Evolutionary conservation across 108 stramenopile species (phyloP).

Genomic region (Aurantiochytrium sp.): DNA sequence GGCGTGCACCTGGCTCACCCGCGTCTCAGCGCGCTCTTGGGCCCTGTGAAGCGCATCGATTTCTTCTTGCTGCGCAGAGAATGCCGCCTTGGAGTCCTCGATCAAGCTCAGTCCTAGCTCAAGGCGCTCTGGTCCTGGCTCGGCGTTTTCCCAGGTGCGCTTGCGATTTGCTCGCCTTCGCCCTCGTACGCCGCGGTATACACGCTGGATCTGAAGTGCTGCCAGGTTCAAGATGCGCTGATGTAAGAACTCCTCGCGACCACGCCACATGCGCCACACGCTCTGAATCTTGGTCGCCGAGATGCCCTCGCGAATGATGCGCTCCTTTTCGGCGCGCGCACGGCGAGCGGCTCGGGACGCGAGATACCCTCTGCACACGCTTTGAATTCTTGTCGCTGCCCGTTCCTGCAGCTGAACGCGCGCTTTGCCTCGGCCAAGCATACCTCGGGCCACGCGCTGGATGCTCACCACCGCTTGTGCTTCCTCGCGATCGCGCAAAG

Average conservation of each 20-base stretch:
- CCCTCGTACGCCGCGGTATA: constrained; percentile 61
- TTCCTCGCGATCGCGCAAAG: constrained; percentile 28
- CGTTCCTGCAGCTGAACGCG: constrained; percentile 32
- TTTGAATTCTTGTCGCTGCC: constrained; percentile 36
- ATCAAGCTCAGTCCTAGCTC: constrained; percentile 46
- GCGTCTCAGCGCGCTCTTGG: constrained; percentile 54
- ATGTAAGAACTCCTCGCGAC: constrained; percentile 32
- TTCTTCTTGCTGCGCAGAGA: constrained; percentile 55
- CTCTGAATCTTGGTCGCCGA: constrained; percentile 40
- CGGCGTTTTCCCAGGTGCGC: constrained; percentile 62
- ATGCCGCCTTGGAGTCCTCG: constrained; percentile 57
- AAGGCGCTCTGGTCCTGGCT: constrained; percentile 51
- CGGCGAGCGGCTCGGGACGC: not conserved
- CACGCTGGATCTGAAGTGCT: constrained; percentile 55
- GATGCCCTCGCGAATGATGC: not conserved
- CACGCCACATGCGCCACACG: constrained; percentile 49
- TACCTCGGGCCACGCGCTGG: constrained; percentile 56
- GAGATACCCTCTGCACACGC: not conserved
- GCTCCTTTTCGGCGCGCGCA: not conserved
- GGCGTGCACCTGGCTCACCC: constrained; percentile 52
- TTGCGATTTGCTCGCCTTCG: constrained; percentile 60
- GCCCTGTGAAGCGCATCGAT: constrained; percentile 57
- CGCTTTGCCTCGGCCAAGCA: constrained; percentile 43
- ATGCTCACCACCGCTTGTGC: constrained; percentile 34
- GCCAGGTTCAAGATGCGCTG: constrained; percentile 39